Percentiles rank a stretch among this genome's conserved stretches.
Conservation (phyloP, 768 basidiomycete species). For the Russula sp. region DNA sequence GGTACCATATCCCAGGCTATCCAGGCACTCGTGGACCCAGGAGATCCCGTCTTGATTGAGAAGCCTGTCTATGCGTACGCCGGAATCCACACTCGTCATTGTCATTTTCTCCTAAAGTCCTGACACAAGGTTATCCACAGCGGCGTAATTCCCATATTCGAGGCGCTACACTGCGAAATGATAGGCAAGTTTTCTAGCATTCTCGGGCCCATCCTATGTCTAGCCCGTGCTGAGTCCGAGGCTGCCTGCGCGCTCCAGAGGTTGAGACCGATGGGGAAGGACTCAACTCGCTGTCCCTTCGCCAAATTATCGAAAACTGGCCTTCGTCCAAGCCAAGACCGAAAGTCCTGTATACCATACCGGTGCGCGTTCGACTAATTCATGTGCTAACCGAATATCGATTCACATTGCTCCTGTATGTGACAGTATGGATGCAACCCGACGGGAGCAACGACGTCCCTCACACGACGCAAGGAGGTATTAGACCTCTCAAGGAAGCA, state of each 20-base stretch:
- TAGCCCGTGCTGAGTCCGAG: background rate
- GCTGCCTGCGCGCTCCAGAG: slow-evolving; percentile 45
- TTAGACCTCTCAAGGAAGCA: slow-evolving; percentile 68
- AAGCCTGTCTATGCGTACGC: slow-evolving; percentile 70
- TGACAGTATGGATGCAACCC: slow-evolving; percentile 81
- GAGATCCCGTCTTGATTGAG: slow-evolving; percentile 80
- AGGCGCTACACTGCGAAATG: slow-evolving; percentile 52
- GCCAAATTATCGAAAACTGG: slow-evolving; percentile 70
- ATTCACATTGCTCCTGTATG: background rate
- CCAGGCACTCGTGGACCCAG: slow-evolving; percentile 65
- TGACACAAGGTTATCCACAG: slow-evolving; percentile 38
- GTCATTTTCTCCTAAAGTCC: slow-evolving; percentile 15
- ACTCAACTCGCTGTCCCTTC: slow-evolving; percentile 56
- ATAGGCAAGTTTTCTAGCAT: slow-evolving; percentile 46
- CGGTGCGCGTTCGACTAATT: slow-evolving; percentile 40
- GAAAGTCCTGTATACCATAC: slow-evolving; percentile 78
- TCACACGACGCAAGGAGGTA: slow-evolving; percentile 66
- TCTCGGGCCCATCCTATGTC: background rate
- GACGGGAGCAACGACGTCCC: slow-evolving; percentile 72
- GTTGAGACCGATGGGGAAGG: slow-evolving; percentile 75
- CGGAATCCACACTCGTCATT: slow-evolving; percentile 31
- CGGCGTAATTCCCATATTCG: slow-evolving; percentile 64
- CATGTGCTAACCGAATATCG: background rate
- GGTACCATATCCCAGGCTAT: slow-evolving; percentile 53
- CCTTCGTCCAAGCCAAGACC: slow-evolving; percentile 67